These are phyloP conservation scores for Grammothele lineata DNA, from an alignment of 768 basidiomycete species.

Conservation along the genomic window DNA sequence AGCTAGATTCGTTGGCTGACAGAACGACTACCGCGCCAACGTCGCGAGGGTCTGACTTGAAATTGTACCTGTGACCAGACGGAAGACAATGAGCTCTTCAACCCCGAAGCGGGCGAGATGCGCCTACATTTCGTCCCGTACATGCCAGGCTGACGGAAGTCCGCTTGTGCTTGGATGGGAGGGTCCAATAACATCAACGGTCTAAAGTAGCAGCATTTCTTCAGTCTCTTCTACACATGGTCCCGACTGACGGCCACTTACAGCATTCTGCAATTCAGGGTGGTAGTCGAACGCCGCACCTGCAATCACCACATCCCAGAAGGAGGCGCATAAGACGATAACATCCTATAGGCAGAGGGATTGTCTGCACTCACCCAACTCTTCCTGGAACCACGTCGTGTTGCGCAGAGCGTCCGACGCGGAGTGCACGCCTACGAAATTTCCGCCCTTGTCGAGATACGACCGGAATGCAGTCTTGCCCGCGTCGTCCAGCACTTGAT, in stretches of 20 bases:
- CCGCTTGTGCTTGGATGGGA: slow-evolving; percentile 41
- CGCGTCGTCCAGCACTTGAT: slow-evolving; percentile 40
- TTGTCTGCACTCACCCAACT: slow-evolving; percentile 32
- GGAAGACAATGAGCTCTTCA: neutral
- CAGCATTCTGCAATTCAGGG: slow-evolving; percentile 39
- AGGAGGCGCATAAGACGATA: no score
- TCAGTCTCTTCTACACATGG: no score
- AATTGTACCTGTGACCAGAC: slow-evolving; percentile 34
- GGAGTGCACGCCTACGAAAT: slow-evolving; percentile 42
- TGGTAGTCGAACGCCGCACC: slow-evolving; percentile 47
- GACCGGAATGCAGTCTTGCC: slow-evolving; percentile 38
- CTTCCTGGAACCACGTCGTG: slow-evolving; percentile 36
- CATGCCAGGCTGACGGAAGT: slow-evolving; percentile 31
- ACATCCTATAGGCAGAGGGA: no score
- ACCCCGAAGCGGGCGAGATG: neutral
- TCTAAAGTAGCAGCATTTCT: no score
- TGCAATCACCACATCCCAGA: no score
- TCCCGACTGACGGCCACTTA: no score
- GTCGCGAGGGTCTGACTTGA: slow-evolving; percentile 42
- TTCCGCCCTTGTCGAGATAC: slow-evolving; percentile 42
- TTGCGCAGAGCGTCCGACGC: slow-evolving; percentile 40
- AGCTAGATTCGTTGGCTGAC: slow-evolving; percentile 42
- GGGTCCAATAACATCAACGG: slow-evolving; percentile 35
- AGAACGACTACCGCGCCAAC: slow-evolving; percentile 42
- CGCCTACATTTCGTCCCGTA: slow-evolving; percentile 35